phyloP scores from a whole-genome alignment of 306 rosid species.

The Rosa rugosa region DNA sequence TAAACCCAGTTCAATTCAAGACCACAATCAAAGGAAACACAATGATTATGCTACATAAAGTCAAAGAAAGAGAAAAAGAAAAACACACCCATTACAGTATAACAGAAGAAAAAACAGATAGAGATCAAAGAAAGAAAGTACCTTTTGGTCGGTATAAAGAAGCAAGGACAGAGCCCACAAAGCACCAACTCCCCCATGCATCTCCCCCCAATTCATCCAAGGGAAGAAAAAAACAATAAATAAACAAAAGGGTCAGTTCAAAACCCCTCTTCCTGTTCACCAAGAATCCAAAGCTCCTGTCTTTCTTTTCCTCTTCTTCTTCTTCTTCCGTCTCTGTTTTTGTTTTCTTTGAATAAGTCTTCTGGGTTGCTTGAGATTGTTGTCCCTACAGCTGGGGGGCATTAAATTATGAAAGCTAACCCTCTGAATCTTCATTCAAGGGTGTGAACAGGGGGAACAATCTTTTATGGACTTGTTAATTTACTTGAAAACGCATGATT shows the following conservation, averaged over 20 bases:
- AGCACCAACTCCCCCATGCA: constrained; percentile 48
- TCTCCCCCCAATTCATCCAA: constrained; percentile 39
- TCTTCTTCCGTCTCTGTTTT: not conserved
- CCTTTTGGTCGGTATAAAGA: constrained; percentile 53
- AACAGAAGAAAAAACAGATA: not conserved
- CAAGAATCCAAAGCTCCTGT: constrained; percentile 71
- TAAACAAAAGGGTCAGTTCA: constrained; percentile 26
- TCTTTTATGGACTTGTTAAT: not conserved
- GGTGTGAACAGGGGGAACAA: constrained; percentile 35
- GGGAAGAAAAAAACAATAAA: not conserved
- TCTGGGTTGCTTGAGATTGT: constrained; percentile 16
- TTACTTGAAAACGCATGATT: not conserved
- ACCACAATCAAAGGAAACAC: constrained; percentile 37
- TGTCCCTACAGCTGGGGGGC: constrained; percentile 32
- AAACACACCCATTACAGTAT: constrained; percentile 30
- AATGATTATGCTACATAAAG: constrained; percentile 34
- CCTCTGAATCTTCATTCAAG: constrained; percentile 25
- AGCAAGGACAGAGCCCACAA: constrained; percentile 71
- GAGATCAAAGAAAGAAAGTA: constrained; percentile 30
- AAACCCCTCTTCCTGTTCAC: constrained; percentile 35
- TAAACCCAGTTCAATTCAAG: constrained; percentile 38
- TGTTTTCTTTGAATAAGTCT: constrained; percentile 3
- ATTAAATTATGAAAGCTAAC: constrained; percentile 53
- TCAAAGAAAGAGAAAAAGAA: constrained; percentile 34
- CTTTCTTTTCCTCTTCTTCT: constrained; percentile 19